Percentiles rank a stretch among this genome's conserved stretches.
phyloP scores from a whole-genome alignment of 345 rosid genomes.

The Salix brachista region DNA sequence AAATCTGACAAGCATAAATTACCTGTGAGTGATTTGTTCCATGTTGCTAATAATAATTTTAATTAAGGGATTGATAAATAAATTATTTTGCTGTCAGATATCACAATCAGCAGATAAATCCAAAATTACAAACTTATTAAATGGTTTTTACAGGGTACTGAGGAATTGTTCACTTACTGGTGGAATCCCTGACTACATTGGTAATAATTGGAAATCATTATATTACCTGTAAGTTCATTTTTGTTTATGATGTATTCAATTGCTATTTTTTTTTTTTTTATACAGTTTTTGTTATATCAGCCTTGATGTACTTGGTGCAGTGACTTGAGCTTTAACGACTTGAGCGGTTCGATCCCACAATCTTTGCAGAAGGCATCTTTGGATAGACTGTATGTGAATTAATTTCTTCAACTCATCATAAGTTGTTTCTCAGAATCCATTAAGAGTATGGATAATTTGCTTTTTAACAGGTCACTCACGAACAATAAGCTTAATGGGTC shows the following conservation, averaged over 20 bases:
- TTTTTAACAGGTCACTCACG: too few relatives aligned
- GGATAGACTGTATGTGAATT: not conserved
- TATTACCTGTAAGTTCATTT: not conserved
- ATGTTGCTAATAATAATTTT: too few relatives aligned
- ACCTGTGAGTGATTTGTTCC: not conserved
- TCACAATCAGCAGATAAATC: too few relatives aligned
- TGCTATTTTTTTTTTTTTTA: not conserved
- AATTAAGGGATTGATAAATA: too few relatives aligned
- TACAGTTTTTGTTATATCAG: too few relatives aligned
- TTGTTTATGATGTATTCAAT: not conserved
- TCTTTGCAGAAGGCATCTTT: not conserved
- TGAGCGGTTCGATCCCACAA: constrained; percentile 8
- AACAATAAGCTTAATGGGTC: too few relatives aligned
- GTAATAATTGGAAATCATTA: not conserved
- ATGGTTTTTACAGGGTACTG: constrained; percentile 9
- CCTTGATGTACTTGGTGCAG: not conserved
- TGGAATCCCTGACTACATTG: not conserved
- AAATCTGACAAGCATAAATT: not conserved
- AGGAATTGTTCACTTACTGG: constrained; percentile 18
- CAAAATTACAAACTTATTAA: not conserved
- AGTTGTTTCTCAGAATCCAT: too few relatives aligned
- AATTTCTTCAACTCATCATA: not conserved
- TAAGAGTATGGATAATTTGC: too few relatives aligned
- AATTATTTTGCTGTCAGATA: too few relatives aligned
- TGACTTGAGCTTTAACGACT: not conserved